These are phyloP conservation scores for Salvia sclarea DNA, from an alignment of 305 asterid species.

Conservation along the genomic window DNA sequence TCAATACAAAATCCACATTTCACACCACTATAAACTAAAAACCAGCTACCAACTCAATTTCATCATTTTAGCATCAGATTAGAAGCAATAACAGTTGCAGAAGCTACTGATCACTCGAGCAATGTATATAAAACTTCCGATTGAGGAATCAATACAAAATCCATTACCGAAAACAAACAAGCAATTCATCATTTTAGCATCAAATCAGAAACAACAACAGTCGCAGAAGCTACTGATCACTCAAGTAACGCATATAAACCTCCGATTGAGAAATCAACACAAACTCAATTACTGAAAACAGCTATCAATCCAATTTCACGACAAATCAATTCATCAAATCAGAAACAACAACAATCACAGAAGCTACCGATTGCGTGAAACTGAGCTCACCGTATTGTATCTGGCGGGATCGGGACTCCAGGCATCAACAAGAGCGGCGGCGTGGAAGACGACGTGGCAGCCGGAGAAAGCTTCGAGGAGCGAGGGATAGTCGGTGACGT, in stretches of 20 bases:
- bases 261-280: not conserved
- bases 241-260: not conserved
- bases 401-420: slow-evolving; percentile 88
- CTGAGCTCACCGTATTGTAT: slow-evolving; percentile 54
- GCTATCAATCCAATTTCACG: no score
- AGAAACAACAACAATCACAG: no score
- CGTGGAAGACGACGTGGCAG: slow-evolving; percentile 81
- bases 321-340: no score
- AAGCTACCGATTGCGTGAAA: no score
- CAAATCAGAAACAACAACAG: not conserved
- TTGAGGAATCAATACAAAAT: no score
- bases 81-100: not conserved
- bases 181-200: no score
- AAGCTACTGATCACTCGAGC: not conserved
- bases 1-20: not conserved
- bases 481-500: slow-evolving; percentile 73
- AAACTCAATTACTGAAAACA: no score
- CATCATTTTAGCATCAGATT: not conserved
- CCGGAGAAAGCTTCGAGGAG: slow-evolving; percentile 69
- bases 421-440: slow-evolving; percentile 91
- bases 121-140: no score
- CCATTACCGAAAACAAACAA: no score
- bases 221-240: not conserved
- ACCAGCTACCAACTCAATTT: not conserved
- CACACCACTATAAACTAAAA: not conserved